Conservation (phyloP, 139 green algal species). For the Astrephomene gubernaculifera region DNA sequence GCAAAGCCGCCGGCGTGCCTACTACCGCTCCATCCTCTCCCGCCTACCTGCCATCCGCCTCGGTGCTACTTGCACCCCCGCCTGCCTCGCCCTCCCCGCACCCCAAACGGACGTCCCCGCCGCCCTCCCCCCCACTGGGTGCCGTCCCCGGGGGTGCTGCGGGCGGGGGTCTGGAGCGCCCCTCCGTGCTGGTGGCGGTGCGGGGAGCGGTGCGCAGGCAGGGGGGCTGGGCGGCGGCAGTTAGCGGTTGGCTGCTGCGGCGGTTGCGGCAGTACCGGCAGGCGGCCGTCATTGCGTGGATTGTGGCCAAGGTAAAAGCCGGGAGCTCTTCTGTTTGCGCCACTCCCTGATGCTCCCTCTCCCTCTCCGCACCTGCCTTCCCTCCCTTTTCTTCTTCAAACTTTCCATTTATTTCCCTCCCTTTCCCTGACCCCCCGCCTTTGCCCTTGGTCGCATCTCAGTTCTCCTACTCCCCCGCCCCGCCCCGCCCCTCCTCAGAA, state of each 20-base stretch:
- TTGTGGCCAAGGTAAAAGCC: conserved; percentile 4
- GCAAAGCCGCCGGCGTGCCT: too few species aligned
- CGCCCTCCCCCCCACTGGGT: too few species aligned
- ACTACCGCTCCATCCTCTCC: too few species aligned
- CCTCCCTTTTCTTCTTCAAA: neutral
- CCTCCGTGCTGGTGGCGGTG: too few species aligned
- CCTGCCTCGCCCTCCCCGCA: too few species aligned
- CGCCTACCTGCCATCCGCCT: too few species aligned
- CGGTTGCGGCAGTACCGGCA: neutral
- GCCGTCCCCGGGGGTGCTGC: too few species aligned
- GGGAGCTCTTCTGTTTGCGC: neutral
- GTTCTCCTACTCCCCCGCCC: neutral
- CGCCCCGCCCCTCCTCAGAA: conserved; percentile 13
- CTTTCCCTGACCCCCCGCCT: neutral
- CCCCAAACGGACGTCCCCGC: too few species aligned
- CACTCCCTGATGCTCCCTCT: neutral
- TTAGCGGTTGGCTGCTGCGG: neutral
- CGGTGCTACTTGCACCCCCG: too few species aligned
- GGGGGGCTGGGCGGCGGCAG: neutral
- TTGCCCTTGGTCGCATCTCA: too few species aligned
- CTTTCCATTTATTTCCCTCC: neutral
- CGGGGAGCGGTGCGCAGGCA: too few species aligned
- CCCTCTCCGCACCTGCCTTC: neutral
- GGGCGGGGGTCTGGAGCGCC: too few species aligned
- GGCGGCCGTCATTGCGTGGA: neutral